Evolutionary conservation across 768 basidiomycete genomes (phyloP).

Genomic region (Boletus pseudopeckii): DNA sequence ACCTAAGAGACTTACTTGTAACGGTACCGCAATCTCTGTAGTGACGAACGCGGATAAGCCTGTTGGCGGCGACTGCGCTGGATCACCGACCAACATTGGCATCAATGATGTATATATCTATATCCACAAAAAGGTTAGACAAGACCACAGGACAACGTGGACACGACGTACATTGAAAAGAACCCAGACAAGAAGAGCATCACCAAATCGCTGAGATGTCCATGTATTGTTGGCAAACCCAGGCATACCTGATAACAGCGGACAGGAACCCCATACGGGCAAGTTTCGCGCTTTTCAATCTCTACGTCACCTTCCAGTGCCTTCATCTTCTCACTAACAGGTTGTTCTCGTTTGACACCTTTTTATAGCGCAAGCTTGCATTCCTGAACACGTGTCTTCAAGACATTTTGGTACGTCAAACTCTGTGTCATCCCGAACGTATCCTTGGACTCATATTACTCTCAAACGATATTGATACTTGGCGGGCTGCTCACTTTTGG

Average conservation of each 20-base stretch:
- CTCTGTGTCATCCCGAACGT: no score
- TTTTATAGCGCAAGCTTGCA: no score
- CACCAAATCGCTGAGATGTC: constrained; percentile 70
- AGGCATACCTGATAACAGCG: constrained; percentile 27
- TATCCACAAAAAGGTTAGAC: background rate
- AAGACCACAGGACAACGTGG: background rate
- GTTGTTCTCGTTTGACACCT: no score
- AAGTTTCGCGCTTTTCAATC: constrained; percentile 61
- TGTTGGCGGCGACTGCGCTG: constrained; percentile 73
- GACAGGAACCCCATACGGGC: constrained; percentile 27
- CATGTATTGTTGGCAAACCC: constrained; percentile 64
- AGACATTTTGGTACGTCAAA: no score
- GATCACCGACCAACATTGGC: constrained; percentile 80
- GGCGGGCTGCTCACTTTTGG: constrained; percentile 7
- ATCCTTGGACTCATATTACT: constrained; percentile 20
- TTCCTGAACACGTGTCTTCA: no score
- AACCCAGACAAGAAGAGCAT: constrained; percentile 75
- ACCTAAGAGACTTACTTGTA: constrained; percentile 44
- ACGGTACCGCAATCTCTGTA: constrained; percentile 71
- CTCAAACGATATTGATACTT: constrained; percentile 27
- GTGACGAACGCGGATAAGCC: constrained; percentile 64
- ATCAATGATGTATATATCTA: constrained; percentile 77
- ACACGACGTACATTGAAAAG: constrained; percentile 57
- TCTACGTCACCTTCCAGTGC: constrained; percentile 26
- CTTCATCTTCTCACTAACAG: no score